Conservation (phyloP, 2,329 filamentous ascomycete species). For the Ophiostoma montium region DNA sequence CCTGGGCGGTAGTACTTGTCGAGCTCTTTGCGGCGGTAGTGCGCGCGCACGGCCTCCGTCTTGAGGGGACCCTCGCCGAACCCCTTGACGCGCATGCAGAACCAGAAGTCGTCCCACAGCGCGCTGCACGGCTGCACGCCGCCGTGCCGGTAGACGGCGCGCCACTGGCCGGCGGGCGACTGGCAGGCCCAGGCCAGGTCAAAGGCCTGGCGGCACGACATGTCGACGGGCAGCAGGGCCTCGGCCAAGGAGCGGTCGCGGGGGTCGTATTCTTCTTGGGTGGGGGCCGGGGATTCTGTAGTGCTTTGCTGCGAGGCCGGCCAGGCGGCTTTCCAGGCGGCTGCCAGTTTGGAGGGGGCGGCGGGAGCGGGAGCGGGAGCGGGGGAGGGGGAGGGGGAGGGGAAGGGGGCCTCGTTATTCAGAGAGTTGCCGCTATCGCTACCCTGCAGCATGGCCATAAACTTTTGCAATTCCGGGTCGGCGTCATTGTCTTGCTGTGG, state of each 20-base stretch:
- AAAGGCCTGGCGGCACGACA: slow-evolving; percentile 84
- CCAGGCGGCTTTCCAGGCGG: slow-evolving; percentile 10
- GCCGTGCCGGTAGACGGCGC: slow-evolving; percentile 79
- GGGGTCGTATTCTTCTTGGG: slow-evolving; percentile 4
- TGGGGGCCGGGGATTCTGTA: slow-evolving; percentile 10
- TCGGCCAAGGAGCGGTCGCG: slow-evolving; percentile 35
- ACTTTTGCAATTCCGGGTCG: slow-evolving; percentile 37
- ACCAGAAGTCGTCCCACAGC: slow-evolving; percentile 90
- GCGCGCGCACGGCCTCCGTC: slow-evolving; percentile 47
- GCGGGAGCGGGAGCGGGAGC: too few species aligned
- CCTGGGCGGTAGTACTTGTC: slow-evolving; percentile 55
- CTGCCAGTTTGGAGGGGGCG: background rate
- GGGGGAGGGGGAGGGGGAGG: too few species aligned
- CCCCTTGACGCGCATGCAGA: slow-evolving; percentile 78
- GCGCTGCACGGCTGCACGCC: slow-evolving; percentile 62
- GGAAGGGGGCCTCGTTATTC: background rate
- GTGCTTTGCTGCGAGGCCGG: slow-evolving; percentile 18
- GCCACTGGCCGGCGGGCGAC: slow-evolving; percentile 80
- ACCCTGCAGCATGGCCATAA: slow-evolving; percentile 30
- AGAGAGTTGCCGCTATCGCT: slow-evolving; percentile 1
- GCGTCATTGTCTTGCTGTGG: background rate
- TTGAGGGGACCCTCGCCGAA: slow-evolving; percentile 41
- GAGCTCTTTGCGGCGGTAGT: slow-evolving; percentile 52
- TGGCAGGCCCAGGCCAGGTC: slow-evolving; percentile 92
- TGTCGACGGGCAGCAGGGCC: slow-evolving; percentile 60